A percentile compares a stretch with the other conserved stretches of the same genome.
phyloP scores from a whole-genome alignment of 495 filamentous ascomycete species.

The Tuber melanosporum region DNA sequence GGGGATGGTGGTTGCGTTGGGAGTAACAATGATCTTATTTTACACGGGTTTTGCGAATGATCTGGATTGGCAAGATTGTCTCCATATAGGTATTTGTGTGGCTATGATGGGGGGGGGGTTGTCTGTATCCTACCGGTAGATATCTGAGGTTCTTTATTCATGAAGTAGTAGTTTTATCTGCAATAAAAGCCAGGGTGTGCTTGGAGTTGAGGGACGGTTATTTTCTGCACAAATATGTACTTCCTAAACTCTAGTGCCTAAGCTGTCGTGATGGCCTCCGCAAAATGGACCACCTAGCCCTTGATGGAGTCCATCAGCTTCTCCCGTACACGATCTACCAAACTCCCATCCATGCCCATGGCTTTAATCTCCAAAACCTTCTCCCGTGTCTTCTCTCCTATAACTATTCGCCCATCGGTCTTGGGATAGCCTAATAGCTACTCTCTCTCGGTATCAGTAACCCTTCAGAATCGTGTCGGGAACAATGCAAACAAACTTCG shows the following conservation, averaged over 20 bases:
- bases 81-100: not conserved
- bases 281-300: not conserved
- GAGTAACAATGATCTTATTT: conserved; percentile 1
- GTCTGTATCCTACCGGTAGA: not conserved
- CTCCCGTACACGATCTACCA: not conserved
- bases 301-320: not conserved
- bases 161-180: not conserved
- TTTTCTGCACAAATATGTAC: not conserved
- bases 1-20: not conserved
- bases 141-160: not conserved
- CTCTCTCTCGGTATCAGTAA: not conserved
- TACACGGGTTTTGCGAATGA: not conserved
- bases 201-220: not conserved
- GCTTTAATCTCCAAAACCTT: conserved; percentile 23
- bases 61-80: not conserved
- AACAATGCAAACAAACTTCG: conserved; percentile 17
- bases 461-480: not conserved
- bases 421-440: conserved; percentile 23
- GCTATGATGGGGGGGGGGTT: not conserved
- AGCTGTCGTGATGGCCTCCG: not conserved
- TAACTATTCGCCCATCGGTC: conserved; percentile 13
- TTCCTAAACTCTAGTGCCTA: not conserved
- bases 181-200: not conserved
- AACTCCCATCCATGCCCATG: not conserved
- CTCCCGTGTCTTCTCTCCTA: conserved; percentile 13